These are phyloP conservation scores for Chaetothyriales sp. DNA, from an alignment of 2,329 filamentous ascomycete genomes.

Conservation along the genomic window DNA sequence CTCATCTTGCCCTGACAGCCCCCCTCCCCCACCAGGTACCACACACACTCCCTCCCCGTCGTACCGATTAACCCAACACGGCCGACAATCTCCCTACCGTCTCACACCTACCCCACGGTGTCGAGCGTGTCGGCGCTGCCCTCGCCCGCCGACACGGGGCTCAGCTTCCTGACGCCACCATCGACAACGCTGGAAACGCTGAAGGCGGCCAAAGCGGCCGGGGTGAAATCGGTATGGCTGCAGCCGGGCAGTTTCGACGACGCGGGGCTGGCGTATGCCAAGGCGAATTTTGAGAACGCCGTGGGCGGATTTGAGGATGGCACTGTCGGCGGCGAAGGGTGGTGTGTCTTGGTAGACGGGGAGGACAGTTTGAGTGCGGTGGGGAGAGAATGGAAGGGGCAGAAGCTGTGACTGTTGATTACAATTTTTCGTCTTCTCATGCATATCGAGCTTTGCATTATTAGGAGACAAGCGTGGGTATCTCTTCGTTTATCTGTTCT, in stretches of 20 bases:
- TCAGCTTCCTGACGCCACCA: conserved; percentile 82
- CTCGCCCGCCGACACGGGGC: conserved; percentile 54
- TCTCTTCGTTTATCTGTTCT: too few relatives aligned
- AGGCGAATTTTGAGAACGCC: conserved; percentile 53
- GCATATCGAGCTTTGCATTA: not conserved
- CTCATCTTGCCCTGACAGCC: not conserved
- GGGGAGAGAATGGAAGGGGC: conserved; percentile 38
- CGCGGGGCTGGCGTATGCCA: conserved; percentile 56
- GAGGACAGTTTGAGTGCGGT: conserved; percentile 45
- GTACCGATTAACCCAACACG: conserved; percentile 71
- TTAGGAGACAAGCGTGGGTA: not conserved
- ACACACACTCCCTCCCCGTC: conserved; percentile 57
- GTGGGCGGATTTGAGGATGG: conserved; percentile 51
- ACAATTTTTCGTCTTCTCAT: not conserved
- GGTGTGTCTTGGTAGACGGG: conserved; percentile 80
- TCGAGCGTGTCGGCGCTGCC: conserved; percentile 52
- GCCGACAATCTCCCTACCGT: conserved; percentile 48
- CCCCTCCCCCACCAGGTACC: conserved; percentile 82
- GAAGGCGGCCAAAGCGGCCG: conserved; percentile 59
- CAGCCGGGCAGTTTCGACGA: conserved; percentile 83
- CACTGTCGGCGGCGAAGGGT: conserved; percentile 52
- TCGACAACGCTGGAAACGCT: conserved; percentile 60
- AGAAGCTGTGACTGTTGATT: conserved; percentile 24
- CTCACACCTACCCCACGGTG: conserved; percentile 48
- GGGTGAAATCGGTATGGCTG: conserved; percentile 67